phyloP scores from a whole-genome alignment of 805 yeast species.

The Wickerhamiella shivajii region DNA sequence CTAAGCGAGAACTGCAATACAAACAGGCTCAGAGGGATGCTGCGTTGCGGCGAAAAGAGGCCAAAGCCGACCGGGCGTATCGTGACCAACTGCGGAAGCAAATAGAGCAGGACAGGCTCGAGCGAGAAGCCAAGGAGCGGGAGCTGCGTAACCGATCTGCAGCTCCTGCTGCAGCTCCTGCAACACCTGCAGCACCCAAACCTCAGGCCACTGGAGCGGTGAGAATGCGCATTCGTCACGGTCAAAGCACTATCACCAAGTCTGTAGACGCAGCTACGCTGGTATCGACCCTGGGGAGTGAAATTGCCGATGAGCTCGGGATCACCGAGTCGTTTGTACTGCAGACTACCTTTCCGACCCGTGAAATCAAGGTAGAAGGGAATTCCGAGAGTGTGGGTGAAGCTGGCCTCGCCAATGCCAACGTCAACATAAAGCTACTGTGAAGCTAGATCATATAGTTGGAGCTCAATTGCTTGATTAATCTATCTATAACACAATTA shows the following conservation, averaged over 20 bases:
- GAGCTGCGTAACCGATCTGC: constrained; percentile 2
- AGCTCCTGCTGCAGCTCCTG: constrained; percentile 8
- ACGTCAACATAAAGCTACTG: neutral
- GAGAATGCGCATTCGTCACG: constrained; percentile 18
- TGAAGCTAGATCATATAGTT: too few relatives aligned
- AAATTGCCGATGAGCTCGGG: constrained; percentile 16
- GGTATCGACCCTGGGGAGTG: constrained; percentile 20
- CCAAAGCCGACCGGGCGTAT: constrained; percentile 21
- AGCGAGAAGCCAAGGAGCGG: constrained; percentile 17
- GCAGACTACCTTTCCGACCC: constrained; percentile 23
- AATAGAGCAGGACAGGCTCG: constrained; percentile 25
- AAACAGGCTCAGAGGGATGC: constrained; percentile 22
- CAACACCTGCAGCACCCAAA: constrained; percentile 11
- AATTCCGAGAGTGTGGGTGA: constrained; percentile 20
- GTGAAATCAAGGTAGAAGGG: constrained; percentile 15
- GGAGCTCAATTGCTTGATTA: too few relatives aligned
- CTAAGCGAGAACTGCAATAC: constrained; percentile 21
- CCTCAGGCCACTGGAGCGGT: constrained; percentile 10
- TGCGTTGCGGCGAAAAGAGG: constrained; percentile 21
- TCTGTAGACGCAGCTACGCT: constrained; percentile 19
- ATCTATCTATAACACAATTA: too few relatives aligned
- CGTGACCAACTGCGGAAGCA: constrained; percentile 21
- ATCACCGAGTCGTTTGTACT: constrained; percentile 16
- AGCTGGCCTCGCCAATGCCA: constrained; percentile 23
- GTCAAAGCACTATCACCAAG: constrained; percentile 17